Conservation (phyloP, 495 filamentous ascomycete genomes). For the Xylaria telfairii region DNA sequence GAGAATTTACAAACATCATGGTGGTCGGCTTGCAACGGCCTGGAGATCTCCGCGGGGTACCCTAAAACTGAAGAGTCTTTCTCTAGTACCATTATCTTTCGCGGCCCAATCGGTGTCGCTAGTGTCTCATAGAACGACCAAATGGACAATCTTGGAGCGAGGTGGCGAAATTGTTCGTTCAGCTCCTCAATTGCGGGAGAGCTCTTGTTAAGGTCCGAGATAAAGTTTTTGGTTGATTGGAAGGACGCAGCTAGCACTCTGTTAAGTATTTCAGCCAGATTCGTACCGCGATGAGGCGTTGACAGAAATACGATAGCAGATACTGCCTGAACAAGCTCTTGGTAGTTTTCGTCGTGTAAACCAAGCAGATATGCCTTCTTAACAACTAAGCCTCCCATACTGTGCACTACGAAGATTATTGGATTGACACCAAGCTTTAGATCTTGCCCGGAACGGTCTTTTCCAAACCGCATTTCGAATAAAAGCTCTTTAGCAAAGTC, state of each 20-base stretch:
- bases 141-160: constrained; percentile 43
- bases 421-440: constrained; percentile 32
- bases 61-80: constrained; percentile 54
- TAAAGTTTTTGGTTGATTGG: constrained; percentile 43
- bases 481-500: constrained; percentile 51
- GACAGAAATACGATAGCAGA: constrained; percentile 53
- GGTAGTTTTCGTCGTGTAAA: constrained; percentile 46
- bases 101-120: constrained; percentile 41
- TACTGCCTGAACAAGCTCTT: constrained; percentile 41
- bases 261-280: constrained; percentile 48
- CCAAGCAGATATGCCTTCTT: constrained; percentile 56
- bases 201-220: constrained; percentile 48
- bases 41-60: constrained; percentile 48
- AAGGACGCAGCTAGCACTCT: constrained; percentile 38
- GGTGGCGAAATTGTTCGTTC: constrained; percentile 58
- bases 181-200: constrained; percentile 46
- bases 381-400: constrained; percentile 56
- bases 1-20: constrained; percentile 56
- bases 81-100: constrained; percentile 46
- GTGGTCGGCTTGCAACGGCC: constrained; percentile 55
- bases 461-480: constrained; percentile 40
- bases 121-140: constrained; percentile 59
- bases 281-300: constrained; percentile 57
- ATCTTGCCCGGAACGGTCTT: constrained; percentile 32
- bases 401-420: constrained; percentile 41